phyloP scores from a whole-genome alignment of 2,329 filamentous ascomycete genomes.

The Beauveria asiatica region DNA sequence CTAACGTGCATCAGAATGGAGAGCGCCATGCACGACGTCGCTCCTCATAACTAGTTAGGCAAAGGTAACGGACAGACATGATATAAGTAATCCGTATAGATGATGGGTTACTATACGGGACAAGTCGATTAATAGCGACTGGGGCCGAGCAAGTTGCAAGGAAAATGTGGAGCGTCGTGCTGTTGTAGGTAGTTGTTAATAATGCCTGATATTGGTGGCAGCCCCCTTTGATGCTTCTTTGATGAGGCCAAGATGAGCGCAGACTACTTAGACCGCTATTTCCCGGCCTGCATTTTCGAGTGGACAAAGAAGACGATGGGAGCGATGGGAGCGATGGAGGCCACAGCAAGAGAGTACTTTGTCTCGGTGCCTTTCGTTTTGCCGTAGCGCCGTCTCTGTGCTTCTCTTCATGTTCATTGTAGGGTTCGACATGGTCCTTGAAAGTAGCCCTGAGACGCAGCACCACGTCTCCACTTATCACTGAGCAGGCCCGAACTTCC shows the following conservation, averaged over 20 bases:
- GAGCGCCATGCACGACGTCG: neutral
- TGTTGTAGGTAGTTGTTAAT: neutral
- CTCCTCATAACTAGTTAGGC: neutral
- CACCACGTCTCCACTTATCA: neutral
- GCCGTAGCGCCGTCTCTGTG: neutral
- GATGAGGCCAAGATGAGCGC: neutral
- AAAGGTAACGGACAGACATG: neutral
- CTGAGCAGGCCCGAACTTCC: no score
- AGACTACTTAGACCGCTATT: neutral
- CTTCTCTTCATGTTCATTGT: neutral
- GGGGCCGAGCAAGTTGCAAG: neutral
- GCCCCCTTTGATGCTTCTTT: neutral
- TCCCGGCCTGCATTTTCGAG: neutral
- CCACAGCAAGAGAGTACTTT: neutral
- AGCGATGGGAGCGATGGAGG: no score
- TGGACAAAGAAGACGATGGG: neutral
- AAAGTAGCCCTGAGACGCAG: neutral
- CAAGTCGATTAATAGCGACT: neutral
- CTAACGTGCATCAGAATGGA: neutral
- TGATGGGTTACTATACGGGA: neutral
- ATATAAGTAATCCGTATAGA: neutral
- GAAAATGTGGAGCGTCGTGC: neutral
- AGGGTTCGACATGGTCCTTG: neutral
- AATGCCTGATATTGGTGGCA: neutral
- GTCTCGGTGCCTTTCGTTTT: neutral